Base-by-base conservation (phyloP, 2,329 filamentous ascomycete genomes). In the Emergomyces orientalis region DNA sequence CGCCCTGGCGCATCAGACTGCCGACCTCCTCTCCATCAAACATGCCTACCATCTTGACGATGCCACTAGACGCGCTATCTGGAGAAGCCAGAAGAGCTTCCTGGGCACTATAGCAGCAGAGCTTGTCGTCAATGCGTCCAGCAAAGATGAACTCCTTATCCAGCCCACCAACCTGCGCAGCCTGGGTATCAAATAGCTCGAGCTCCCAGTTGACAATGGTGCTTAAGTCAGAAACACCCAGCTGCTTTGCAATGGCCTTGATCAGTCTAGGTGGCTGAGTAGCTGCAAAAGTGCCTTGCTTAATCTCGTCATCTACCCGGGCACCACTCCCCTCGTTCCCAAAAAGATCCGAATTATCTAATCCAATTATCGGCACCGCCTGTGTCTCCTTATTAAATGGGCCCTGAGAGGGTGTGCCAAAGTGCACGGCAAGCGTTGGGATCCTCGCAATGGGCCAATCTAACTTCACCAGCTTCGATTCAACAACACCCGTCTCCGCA, bases 11-110 rank as follows among this genome's bases (percentile, higher is more conserved):
- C 59, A 97, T 85, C 9, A 91, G 81, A 32, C 89, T 95, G 65
- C 94, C 94, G 65, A 99, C 96, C 76, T 99, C 94, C 76, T 99
- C 94, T 71, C 97, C 89, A 72, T 97, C 94, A 71, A 97, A 97
- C 69, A 97, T 87, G n/a, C 88, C 91, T 43, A 94, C 90, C 62
- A 97, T 81, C 77, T 95, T 95, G 76, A 97, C 86, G 61, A 88
- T 84, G n/a, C 86, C 75, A 1, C 79, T 73, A 47, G 78, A 79
- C 11, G 81, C 71, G 25, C 75, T 67, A 34, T 81, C 77, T 14
- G 84, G 79, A 22, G 87, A 85, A 59, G 88, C 86, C 34, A 97
- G 81, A 0, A 99, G 86, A 3, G 86, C 92, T 75, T 92, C 87
- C 60, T 97, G 82, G 8, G 94, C 93, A 8, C 91, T 86, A 87